Base-by-base conservation (phyloP, 2,329 filamentous ascomycete species). In the Dothistroma septosporum region DNA sequence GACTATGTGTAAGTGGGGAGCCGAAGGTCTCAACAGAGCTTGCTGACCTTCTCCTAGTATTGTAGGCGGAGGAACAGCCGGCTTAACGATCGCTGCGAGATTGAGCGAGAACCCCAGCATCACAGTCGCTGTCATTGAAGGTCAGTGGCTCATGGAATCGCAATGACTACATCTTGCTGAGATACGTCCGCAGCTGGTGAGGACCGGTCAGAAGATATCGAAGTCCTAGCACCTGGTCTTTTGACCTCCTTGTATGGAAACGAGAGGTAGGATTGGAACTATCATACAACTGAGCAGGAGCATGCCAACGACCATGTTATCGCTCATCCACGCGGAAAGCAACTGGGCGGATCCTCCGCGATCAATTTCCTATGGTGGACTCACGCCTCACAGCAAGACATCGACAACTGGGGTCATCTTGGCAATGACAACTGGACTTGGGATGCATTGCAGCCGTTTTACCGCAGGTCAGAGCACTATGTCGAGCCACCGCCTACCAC, bases 391-490 rank as follows among this genome's bases (percentile, higher is more conserved):
- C 55, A 61, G 53, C 32, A 55, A 21, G 60, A 65, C 31, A 60
- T 71, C 44, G 66, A 77, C 61, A 70, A 67, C 14, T 77, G 75
- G 75, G 71, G 62, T 5, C 57, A 60, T 12, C 60, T 71, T 2
- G 70, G 69, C 14, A 70, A 71, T 47, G 33, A 32, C 0, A 65
- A 65, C 8, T 84, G 81, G 74, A 75, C 73, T 58, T 66, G 62
- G 64, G 31, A 59, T 21, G 53, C 44, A 5, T 52, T 66, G 9
- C 28, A 61, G 24, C 63, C 63, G 12, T 62, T 61, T 44, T 67
- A 62, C 31, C 24, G 53, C 6, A 60, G 46, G 28, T 62, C 64
- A 9, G 58, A 64, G 21, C 37, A 33, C 11, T 58, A 58, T 37
- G 33, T 57, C 12, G 24, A 53, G 44, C 63, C 61, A 35, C 53